phyloP scores from a whole-genome alignment of 805 yeast species.

The Brettanomyces custersianus region DNA sequence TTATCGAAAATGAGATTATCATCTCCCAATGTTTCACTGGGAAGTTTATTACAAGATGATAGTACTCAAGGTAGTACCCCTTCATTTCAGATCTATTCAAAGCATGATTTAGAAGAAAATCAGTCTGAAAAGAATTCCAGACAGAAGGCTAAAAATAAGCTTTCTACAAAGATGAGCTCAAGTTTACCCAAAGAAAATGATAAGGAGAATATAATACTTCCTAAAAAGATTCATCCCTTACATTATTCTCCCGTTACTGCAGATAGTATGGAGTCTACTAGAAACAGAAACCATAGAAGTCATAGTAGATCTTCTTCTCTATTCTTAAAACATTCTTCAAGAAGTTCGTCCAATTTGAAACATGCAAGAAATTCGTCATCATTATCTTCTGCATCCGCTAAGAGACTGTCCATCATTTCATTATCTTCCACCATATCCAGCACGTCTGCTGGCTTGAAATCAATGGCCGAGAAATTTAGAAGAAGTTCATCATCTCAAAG shows the following conservation, averaged over 20 bases:
- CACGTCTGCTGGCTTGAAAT: slow-evolving; percentile 2
- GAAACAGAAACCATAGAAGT: too few relatives aligned
- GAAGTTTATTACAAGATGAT: slow-evolving; percentile 1
- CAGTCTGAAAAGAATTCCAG: not conserved
- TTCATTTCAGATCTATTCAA: slow-evolving; percentile 1
- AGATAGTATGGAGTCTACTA: too few relatives aligned
- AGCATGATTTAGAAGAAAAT: not conserved
- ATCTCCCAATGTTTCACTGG: slow-evolving; percentile 2
- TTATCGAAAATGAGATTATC: slow-evolving; percentile 1
- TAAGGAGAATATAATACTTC: not conserved
- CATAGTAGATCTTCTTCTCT: too few relatives aligned
- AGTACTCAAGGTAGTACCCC: not conserved
- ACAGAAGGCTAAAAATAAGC: not conserved
- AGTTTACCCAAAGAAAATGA: not conserved
- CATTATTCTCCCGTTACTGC: too few relatives aligned
- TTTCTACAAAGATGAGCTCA: not conserved
- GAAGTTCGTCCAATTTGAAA: too few relatives aligned
- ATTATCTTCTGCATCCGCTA: slow-evolving; percentile 1
- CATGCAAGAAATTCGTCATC: not conserved
- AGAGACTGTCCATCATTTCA: slow-evolving; percentile 2
- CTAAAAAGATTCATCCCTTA: not conserved
- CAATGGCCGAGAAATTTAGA: slow-evolving; percentile 1
- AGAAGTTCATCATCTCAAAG: not conserved
- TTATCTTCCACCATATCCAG: slow-evolving; percentile 1
- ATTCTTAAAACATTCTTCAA: too few relatives aligned